Base-by-base conservation (phyloP, 1,284 basidiomycete genomes). In the Baeospora myosura region DNA sequence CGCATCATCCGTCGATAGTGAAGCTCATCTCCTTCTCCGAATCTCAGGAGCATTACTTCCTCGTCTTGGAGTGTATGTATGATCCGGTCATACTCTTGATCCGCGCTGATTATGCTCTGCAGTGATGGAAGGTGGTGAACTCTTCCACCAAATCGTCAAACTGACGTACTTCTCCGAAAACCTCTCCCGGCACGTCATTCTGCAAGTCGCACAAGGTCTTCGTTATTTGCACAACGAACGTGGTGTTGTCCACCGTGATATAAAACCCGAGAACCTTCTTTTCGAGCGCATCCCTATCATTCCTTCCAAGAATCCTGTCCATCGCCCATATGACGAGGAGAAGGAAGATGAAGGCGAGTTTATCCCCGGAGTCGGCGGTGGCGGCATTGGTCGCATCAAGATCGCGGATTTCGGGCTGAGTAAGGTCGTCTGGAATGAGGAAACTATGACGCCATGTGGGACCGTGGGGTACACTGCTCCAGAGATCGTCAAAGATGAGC, bases 111-210 rank as follows among this genome's bases (percentile, higher is more conserved):
- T n/a, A n/a, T n/a, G n/a, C n/a, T 43, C 38, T 43, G 20, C 52
- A 92, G 88, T 95, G 30, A 88, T 95, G 89, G 88, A 90, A 58
- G 96, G 96, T 47, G 96, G 96, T 52, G 96, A 99, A 63, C 75
- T 99, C 1, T 99, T 99, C 71, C 95, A 98, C 62, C 96, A 98
- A 62, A 99, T 98, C 55, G 96, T 98, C 65, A 98, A 97, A 62
- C 77, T 98, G 50, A 99, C 96, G 1, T 99, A 98, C 66, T 98
- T 99, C 61, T 93, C 88, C 60, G 96, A 99, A 64, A 86, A 86
- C 46, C 81, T 97, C 11, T 78, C 93, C 7, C 81, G 95, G 7
- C 96, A 98, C 62, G 94, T 98, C 58, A 98, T 99, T 51, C 66
- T 96, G 2, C 96, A 99, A 65, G 96, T 98, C 21, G 96, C 96